phyloP scores from a whole-genome alignment of 768 basidiomycete species.

The Suillus discolor region DNA sequence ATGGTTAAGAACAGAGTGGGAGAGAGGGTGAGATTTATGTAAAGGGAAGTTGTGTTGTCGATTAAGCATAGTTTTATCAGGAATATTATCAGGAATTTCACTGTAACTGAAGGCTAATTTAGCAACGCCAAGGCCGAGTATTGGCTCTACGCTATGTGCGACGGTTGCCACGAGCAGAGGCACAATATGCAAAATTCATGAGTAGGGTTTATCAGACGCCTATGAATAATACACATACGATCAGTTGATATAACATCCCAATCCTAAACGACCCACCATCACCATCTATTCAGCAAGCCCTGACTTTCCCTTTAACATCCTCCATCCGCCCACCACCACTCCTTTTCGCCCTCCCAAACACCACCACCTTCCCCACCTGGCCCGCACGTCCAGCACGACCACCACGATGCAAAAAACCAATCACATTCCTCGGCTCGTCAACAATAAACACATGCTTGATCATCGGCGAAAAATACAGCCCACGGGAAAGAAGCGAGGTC shows the following conservation, averaged over 20 bases:
- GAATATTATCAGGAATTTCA: too few relatives aligned
- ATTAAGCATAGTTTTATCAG: too few relatives aligned
- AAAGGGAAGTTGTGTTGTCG: too few relatives aligned
- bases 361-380: slow-evolving; percentile 64
- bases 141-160: background rate
- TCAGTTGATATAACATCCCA: background rate
- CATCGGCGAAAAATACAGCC: slow-evolving; percentile 81
- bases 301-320: slow-evolving; percentile 54
- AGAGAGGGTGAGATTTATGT: too few relatives aligned
- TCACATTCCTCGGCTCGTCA: slow-evolving; percentile 85
- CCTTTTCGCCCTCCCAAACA: slow-evolving; percentile 73
- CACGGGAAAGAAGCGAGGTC: slow-evolving; percentile 88
- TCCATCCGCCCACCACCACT: slow-evolving; percentile 56
- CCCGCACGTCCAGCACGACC: slow-evolving; percentile 83
- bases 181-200: background rate
- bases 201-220: background rate
- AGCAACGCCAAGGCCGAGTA: background rate
- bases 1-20: too few relatives aligned
- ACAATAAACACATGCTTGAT: slow-evolving; percentile 85
- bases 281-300: slow-evolving; percentile 37
- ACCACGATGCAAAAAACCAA: slow-evolving; percentile 92
- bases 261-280: background rate
- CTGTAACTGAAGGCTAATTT: background rate
- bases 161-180: background rate
- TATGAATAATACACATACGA: background rate